These are phyloP conservation scores for Crepidotus variabilis DNA, from an alignment of 768 basidiomycete species.

Conservation along the genomic window DNA sequence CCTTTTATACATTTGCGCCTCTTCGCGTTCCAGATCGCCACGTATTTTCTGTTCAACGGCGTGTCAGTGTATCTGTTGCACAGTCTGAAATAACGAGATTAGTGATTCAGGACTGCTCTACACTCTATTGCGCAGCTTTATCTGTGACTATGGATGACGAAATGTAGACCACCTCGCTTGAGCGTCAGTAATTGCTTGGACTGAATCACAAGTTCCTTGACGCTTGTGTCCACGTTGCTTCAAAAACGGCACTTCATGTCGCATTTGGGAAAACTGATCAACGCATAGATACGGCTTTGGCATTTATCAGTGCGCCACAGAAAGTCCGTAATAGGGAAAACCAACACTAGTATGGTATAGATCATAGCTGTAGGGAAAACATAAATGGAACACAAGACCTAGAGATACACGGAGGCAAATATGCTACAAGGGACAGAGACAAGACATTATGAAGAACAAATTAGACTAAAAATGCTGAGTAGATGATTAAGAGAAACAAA, in stretches of 20 bases:
- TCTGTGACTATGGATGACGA: too few species aligned
- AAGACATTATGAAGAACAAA: slow-evolving; percentile 2
- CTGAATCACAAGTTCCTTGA: too few species aligned
- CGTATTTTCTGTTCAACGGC: slow-evolving; percentile 14
- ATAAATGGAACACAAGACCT: neutral
- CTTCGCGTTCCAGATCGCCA: slow-evolving; percentile 12
- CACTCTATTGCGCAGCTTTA: neutral
- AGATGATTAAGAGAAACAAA: neutral
- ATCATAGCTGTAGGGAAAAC: too few species aligned
- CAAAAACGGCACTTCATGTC: too few species aligned
- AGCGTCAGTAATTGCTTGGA: too few species aligned
- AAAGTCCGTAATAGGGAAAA: too few species aligned
- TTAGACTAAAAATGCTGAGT: neutral
- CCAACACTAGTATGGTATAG: too few species aligned
- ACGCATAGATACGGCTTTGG: too few species aligned
- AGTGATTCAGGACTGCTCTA: neutral
- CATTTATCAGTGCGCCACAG: too few species aligned
- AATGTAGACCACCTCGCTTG: too few species aligned
- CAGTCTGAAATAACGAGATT: neutral
- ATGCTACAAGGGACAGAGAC: slow-evolving; percentile 9
- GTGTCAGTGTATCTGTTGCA: neutral
- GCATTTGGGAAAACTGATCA: too few species aligned
- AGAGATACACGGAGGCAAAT: slow-evolving; percentile 1
- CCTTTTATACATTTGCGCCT: slow-evolving; percentile 10
- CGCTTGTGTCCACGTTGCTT: too few species aligned